Conservation (phyloP, 176 grass and related monocot species). For the Sorghum bicolor region Sorghum_bicolor_NCBIv3 NC_012871.2:55654501-55655000, state of each 20-base stretch:
- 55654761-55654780: slow-evolving; percentile 11
- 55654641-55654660: slow-evolving; percentile 76
- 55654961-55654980: slow-evolving; percentile 73
- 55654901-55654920: slow-evolving; percentile 72
- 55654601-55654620: slow-evolving; percentile 7
- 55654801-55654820: slow-evolving; percentile 12
- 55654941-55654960: slow-evolving; percentile 70
- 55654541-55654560: neutral
- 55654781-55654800: neutral
- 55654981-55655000: slow-evolving; percentile 83
- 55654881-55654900: slow-evolving; percentile 75
- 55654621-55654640: slow-evolving; percentile 56
- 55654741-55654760: slow-evolving; percentile 82
- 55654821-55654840: neutral
- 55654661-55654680: slow-evolving; percentile 85
- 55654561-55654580: slow-evolving; percentile 3
- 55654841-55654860: slow-evolving; percentile 1
- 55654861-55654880: slow-evolving; percentile 77
- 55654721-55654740: slow-evolving; percentile 94
- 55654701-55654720: slow-evolving; percentile 76
- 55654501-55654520: neutral
- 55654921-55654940: slow-evolving; percentile 89
- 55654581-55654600: neutral
- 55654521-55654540: neutral
- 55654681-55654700: slow-evolving; percentile 83